Evolutionary conservation across 23 red algal genomes (phyloP).

Genomic region (Chondrus crispus): DNA sequence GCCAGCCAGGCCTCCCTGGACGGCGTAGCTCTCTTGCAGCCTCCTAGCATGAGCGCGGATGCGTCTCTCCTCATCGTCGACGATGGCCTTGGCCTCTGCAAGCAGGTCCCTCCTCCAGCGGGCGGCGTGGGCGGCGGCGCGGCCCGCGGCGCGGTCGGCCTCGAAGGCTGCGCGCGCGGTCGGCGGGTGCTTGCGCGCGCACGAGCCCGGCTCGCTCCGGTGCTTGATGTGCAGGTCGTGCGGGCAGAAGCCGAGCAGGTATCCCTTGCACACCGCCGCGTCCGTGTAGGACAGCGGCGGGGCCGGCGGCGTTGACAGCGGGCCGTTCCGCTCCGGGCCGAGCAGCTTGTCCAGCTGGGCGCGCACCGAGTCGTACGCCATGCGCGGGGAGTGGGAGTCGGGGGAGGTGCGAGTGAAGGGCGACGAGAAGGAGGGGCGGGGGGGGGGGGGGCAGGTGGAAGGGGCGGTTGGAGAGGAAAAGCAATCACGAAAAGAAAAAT

Average conservation of each 20-base stretch:
- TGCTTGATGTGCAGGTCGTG: slow-evolving; percentile 75
- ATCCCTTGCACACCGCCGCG: slow-evolving; percentile 80
- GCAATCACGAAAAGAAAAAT: too few species aligned
- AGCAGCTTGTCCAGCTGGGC: slow-evolving; percentile 87
- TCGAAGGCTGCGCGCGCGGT: slow-evolving; percentile 27
- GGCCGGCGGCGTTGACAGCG: slow-evolving; percentile 27
- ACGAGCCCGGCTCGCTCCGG: slow-evolving; percentile 51
- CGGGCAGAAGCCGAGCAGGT: slow-evolving; percentile 79
- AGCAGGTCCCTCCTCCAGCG: slow-evolving; percentile 43
- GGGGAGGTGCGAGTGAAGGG: too few species aligned
- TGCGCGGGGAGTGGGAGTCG: too few species aligned
- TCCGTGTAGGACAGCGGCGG: slow-evolving; percentile 58
- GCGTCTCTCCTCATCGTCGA: slow-evolving; percentile 51
- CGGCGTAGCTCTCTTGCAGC: slow-evolving; percentile 51
- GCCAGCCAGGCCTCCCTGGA: slow-evolving; percentile 17
- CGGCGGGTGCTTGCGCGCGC: slow-evolving; percentile 24
- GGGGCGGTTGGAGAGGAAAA: too few species aligned
- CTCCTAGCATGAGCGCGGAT: slow-evolving; percentile 48
- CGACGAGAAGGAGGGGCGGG: too few species aligned
- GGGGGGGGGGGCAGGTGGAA: too few species aligned
- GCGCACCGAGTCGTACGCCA: slow-evolving; percentile 87
- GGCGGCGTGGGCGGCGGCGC: neutral
- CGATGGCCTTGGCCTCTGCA: slow-evolving; percentile 23
- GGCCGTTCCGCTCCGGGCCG: slow-evolving; percentile 78
- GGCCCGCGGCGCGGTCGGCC: neutral